A percentile compares a stretch with the other conserved stretches of the same genome.
phyloP scores from a whole-genome alignment of 2,329 filamentous ascomycete genomes.

The Penicillium sp. region DNA sequence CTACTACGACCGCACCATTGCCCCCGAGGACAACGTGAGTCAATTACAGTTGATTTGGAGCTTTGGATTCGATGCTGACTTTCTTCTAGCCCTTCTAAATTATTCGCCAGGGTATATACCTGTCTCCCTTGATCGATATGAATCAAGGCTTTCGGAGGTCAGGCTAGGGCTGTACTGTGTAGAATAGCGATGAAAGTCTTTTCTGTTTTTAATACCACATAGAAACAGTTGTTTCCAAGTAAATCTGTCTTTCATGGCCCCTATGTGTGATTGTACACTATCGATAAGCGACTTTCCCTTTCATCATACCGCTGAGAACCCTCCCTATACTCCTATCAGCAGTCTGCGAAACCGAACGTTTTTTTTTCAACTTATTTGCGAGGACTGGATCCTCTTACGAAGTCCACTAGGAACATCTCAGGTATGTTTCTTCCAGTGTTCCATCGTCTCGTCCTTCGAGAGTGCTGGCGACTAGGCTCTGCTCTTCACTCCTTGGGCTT shows the following conservation, averaged over 20 bases:
- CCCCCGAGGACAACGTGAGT: conserved; percentile 63
- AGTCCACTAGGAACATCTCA: background rate
- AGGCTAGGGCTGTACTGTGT: conserved; percentile 31
- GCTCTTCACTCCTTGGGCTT: background rate
- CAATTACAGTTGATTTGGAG: background rate
- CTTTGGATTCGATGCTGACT: conserved; percentile 21
- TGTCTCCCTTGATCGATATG: conserved; percentile 10
- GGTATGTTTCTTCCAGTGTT: background rate
- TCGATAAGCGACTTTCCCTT: background rate
- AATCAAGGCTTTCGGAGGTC: conserved; percentile 13
- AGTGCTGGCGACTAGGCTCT: background rate
- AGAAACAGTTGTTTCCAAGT: conserved; percentile 28
- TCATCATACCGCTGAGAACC: background rate
- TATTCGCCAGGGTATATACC: conserved; percentile 17
- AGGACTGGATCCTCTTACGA: background rate
- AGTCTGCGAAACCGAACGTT: background rate
- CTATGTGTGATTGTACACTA: background rate
- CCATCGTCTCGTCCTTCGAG: background rate
- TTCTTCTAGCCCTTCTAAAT: conserved; percentile 39
- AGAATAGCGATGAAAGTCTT: conserved; percentile 38
- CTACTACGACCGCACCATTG: conserved; percentile 58
- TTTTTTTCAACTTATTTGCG: background rate
- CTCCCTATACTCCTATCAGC: background rate
- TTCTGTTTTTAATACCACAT: conserved; percentile 38
- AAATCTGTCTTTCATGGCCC: background rate